Base-by-base conservation (phyloP, 2,329 filamentous ascomycete genomes). In the Ilyonectria robusta region DNA sequence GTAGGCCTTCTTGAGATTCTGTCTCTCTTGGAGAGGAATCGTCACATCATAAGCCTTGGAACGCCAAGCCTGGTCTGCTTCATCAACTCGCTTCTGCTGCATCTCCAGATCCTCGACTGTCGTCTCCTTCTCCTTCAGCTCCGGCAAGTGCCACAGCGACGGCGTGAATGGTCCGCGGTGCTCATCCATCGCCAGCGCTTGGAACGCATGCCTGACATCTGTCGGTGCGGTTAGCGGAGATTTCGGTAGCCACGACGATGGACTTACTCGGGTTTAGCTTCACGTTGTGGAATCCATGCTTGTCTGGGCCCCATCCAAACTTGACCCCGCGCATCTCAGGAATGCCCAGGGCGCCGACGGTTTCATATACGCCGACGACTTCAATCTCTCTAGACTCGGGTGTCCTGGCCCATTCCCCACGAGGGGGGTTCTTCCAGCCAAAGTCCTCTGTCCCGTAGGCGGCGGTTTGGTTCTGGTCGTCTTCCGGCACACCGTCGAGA, bases 101-200 rank as follows among this genome's bases (percentile, higher is more conserved):
- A 65, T 56, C 23, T 65, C 50, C 7, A 58, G 8, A 11, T 55
- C 47, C 48, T 67, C 73, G 7, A 4, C 2, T 46, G 10, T 66
- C 46, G 1, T 69, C 56, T 66, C 46, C 1, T 69, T 54, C 19
- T 51, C 62, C 10, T 72, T 46, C 15, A 42, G 15, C 17, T 59
- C 37, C 31, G 72, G 69, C 21, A 59, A 62, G 47, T 79, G 71
- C 78, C 78, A 81, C 10, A 81, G 68, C 1, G 75, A 75, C 1
- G 77, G 77, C 0, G 70, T 65, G 48, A 80, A 81, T 0, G 78
- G 70, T 0, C 59, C 71, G 1, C 87, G 81, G 50, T 81, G 81
- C 69, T 89, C 87, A 53, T 89, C 87, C 0, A 89, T 79, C 2
- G 86, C 86, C 0, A 89, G 77, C 1, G 86, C 87, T 50, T 89